phyloP scores from a whole-genome alignment of 192 early-diverging fungal genomes.

The Podila horticola region DNA sequence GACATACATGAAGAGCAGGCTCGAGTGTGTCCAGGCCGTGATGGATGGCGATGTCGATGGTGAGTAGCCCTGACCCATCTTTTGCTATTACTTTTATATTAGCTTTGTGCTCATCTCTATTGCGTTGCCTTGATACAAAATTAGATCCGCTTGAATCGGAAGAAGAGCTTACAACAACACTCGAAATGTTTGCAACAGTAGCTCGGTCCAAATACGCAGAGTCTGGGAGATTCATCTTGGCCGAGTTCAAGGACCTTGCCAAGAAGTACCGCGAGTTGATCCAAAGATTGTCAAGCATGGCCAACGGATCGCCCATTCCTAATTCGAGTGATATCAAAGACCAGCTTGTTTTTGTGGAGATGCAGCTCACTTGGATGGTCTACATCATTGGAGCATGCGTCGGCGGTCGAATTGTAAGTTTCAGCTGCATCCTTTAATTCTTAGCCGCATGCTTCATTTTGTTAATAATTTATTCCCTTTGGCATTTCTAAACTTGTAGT shows the following conservation, averaged over 20 bases:
- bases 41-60: slow-evolving; percentile 68
- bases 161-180: slow-evolving; percentile 70
- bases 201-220: slow-evolving; percentile 75
- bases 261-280: slow-evolving; percentile 37
- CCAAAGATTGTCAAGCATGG: slow-evolving; percentile 19
- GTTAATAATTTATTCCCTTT: slow-evolving; percentile 6
- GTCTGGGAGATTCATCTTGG: slow-evolving; percentile 49
- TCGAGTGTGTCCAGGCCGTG: slow-evolving; percentile 58
- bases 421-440: neutral
- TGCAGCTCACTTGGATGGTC: slow-evolving; percentile 83
- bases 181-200: slow-evolving; percentile 76
- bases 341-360: slow-evolving; percentile 60
- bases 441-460: neutral
- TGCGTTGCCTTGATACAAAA: neutral
- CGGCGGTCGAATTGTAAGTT: slow-evolving; percentile 69
- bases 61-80: too few relatives aligned
- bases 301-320: slow-evolving; percentile 13
- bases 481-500: slow-evolving; percentile 39
- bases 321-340: slow-evolving; percentile 54
- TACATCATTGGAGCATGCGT: slow-evolving; percentile 79
- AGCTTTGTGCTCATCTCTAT: neutral
- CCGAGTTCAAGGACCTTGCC: slow-evolving; percentile 30
- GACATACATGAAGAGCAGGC: slow-evolving; percentile 60
- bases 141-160: slow-evolving; percentile 75
- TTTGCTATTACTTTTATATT: too few relatives aligned